Evolutionary conservation across 2,329 filamentous ascomycete genomes (phyloP).

Genomic region (Xylariaceae sp.): DNA sequence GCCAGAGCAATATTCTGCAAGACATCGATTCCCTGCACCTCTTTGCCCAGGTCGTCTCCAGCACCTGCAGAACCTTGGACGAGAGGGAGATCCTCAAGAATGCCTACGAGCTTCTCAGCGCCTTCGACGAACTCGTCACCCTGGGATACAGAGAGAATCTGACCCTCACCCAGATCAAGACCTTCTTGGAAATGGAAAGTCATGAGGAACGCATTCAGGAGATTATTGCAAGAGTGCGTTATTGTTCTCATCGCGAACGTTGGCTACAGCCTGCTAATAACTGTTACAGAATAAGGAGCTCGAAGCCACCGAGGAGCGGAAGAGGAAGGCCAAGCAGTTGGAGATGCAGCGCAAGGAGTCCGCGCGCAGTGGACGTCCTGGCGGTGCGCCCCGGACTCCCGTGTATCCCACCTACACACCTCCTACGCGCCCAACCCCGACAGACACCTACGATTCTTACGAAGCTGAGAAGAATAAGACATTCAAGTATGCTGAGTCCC

Average conservation of each 20-base stretch:
- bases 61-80: conserved; percentile 91
- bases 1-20: conserved; percentile 97
- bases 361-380: conserved; percentile 64
- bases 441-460: conserved; percentile 87
- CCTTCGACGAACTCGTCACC: conserved; percentile 95
- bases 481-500: conserved; percentile 57
- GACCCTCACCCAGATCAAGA: conserved; percentile 95
- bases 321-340: conserved; percentile 96
- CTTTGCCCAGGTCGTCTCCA: conserved; percentile 94
- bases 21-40: conserved; percentile 98
- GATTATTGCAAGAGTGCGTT: conserved; percentile 79
- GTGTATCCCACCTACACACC: conserved; percentile 87
- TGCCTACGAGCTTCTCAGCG: conserved; percentile 91
- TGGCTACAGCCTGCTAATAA: conserved; percentile 14
- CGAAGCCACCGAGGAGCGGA: conserved; percentile 95
- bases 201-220: conserved; percentile 99
- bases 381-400: conserved; percentile 62
- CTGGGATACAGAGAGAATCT: conserved; percentile 94
- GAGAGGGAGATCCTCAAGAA: conserved; percentile 93
- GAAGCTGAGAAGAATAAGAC: conserved; percentile 96
- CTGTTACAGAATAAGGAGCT: conserved; percentile 83
- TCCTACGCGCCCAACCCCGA: conserved; percentile 64
- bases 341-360: conserved; percentile 98
- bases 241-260: not conserved
- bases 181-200: conserved; percentile 98